Evolutionary conservation across 768 basidiomycete species (phyloP).

Genomic region (Boletus rex-veris): DNA sequence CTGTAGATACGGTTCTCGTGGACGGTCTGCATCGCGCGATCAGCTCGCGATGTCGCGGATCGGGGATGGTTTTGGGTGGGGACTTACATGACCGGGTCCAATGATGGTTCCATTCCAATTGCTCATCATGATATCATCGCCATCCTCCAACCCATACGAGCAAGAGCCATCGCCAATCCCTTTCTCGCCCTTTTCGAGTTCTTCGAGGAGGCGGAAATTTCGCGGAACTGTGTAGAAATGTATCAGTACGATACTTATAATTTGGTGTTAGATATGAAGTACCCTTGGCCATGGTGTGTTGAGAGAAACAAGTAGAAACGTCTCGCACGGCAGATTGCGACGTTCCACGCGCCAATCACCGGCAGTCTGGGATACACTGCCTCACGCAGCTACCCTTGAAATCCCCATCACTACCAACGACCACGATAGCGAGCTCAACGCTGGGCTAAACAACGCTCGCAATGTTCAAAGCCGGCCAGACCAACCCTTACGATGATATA

Average conservation of each 20-base stretch:
- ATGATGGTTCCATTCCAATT: constrained; percentile 99
- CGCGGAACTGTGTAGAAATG: constrained; percentile 71
- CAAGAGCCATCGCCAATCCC: constrained; percentile 98
- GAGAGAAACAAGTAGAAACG: constrained; percentile 5
- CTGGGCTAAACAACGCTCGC: constrained; percentile 1
- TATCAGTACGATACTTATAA: not conserved
- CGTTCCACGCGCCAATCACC: constrained; percentile 11
- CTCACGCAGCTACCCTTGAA: constrained; percentile 25
- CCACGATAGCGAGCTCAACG: constrained; percentile 12
- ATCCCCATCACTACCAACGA: constrained; percentile 13
- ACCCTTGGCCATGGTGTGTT: constrained; percentile 51
- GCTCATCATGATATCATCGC: constrained; percentile 96
- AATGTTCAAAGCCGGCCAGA: constrained; percentile 70
- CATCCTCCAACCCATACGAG: constrained; percentile 93
- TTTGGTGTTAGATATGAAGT: constrained; percentile 11
- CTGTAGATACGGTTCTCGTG: constrained; percentile 99
- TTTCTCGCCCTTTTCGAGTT: constrained; percentile 99
- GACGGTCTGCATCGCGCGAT: constrained; percentile 60
- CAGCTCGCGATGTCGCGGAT: constrained; percentile 13
- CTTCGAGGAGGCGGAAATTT: constrained; percentile 95
- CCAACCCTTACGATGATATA: constrained; percentile 86
- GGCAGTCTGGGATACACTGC: constrained; percentile 24
- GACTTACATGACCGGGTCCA: constrained; percentile 90
- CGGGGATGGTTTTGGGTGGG: not conserved
- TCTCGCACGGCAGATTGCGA: too few species aligned